phyloP scores from a whole-genome alignment of 2,329 filamentous ascomycete genomes.

The Zarea fungicola region DNA sequence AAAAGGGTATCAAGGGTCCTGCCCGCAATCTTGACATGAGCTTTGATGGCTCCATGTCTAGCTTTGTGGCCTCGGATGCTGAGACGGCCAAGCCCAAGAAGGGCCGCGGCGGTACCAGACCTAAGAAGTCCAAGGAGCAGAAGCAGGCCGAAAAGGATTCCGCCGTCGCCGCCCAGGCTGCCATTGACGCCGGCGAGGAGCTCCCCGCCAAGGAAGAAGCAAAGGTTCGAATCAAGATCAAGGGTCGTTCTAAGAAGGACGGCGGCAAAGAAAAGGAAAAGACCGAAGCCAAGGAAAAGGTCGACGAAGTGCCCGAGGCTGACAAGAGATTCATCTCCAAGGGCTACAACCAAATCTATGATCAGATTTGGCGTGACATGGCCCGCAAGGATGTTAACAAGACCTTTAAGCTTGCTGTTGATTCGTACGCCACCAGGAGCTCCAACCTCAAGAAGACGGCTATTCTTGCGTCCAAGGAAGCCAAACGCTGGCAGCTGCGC shows the following conservation, averaged over 20 bases:
- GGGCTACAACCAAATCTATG: slow-evolving; percentile 93
- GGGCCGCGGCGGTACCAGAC: slow-evolving; percentile 58
- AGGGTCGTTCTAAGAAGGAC: slow-evolving; percentile 41
- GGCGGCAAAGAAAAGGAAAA: slow-evolving; percentile 38
- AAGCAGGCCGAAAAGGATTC: slow-evolving; percentile 77
- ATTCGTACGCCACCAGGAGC: slow-evolving; percentile 78
- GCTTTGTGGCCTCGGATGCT: slow-evolving; percentile 66
- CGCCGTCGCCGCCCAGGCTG: slow-evolving; percentile 82
- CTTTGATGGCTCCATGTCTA: slow-evolving; percentile 76
- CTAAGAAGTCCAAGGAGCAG: slow-evolving; percentile 86
- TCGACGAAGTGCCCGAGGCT: slow-evolving; percentile 47
- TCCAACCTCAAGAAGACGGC: slow-evolving; percentile 98
- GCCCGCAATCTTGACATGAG: slow-evolving; percentile 69
- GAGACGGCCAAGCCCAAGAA: slow-evolving; percentile 50
- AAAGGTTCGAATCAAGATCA: slow-evolving; percentile 61
- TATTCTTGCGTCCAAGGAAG: slow-evolving; percentile 93
- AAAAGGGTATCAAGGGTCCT: slow-evolving; percentile 78
- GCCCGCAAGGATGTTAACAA: slow-evolving; percentile 91
- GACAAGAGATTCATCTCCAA: slow-evolving; percentile 75
- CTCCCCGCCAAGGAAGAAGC: slow-evolving; percentile 52
- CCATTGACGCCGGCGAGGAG: slow-evolving; percentile 72
- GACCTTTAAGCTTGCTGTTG: slow-evolving; percentile 79
- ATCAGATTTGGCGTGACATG: slow-evolving; percentile 94
- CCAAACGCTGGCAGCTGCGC: slow-evolving; percentile 91
- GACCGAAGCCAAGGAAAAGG: slow-evolving; percentile 44